Percentiles rank a stretch among this genome's conserved stretches.
phyloP scores from a whole-genome alignment of 2,329 filamentous ascomycete genomes.

The Teratosphaeria destructans region DNA sequence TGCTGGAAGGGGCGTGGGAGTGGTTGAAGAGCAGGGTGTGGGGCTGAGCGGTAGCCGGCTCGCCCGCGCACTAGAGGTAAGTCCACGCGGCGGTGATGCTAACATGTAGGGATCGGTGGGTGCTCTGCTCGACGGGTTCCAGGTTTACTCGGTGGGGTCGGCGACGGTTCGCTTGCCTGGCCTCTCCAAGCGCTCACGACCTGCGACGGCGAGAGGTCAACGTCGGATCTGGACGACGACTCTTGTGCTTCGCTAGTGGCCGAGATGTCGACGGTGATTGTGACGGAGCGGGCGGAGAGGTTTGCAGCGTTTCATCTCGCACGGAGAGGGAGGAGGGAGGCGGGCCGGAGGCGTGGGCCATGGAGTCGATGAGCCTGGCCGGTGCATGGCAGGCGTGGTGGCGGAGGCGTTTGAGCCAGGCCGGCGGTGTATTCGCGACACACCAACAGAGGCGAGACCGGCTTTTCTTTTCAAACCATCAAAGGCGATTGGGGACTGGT shows the following conservation, averaged over 20 bases:
- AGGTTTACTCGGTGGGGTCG: not conserved
- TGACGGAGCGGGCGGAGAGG: not conserved
- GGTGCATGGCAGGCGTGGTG: not conserved
- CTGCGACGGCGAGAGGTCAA: not conserved
- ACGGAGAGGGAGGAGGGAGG: not conserved
- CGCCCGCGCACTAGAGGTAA: not conserved
- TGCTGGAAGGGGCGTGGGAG: not conserved
- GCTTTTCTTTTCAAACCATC: not conserved
- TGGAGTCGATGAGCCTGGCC: not conserved
- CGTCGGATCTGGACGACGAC: not conserved
- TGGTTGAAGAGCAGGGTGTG: not conserved
- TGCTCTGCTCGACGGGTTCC: not conserved
- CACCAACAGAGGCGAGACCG: not conserved
- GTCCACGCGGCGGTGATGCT: not conserved
- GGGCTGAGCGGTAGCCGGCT: not conserved
- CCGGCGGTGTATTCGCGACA: not conserved
- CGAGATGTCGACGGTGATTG: not conserved
- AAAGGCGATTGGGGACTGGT: not conserved
- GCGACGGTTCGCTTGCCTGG: not conserved
- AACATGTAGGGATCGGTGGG: not conserved
- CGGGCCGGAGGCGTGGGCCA: not conserved
- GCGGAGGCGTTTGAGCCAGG: not conserved
- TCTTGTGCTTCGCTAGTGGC: not conserved
- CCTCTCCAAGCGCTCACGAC: not conserved
- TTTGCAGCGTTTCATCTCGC: not conserved